These are phyloP conservation scores for Cajanus cajan DNA, from an alignment of 306 rosid genomes.

Conservation along the genomic window DNA sequence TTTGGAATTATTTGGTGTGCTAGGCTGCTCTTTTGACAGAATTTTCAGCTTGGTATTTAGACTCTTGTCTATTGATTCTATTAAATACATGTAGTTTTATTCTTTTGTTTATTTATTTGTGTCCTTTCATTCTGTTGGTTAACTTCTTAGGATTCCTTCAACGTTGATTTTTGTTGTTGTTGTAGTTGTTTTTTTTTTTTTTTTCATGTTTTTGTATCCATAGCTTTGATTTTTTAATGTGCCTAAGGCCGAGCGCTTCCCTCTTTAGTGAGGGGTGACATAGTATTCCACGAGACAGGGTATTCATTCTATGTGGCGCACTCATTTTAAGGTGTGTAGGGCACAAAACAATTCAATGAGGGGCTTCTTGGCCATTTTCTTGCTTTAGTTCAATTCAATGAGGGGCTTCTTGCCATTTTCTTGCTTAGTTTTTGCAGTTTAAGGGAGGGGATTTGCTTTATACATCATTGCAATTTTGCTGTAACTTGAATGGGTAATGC, in stretches of 20 bases:
- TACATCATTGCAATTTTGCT: not conserved
- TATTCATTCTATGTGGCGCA: constrained; percentile 36
- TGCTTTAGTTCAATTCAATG: constrained; percentile 2
- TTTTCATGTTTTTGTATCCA: not conserved
- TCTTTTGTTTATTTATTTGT: not conserved
- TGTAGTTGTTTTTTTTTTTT: not conserved
- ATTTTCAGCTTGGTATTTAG: too few species aligned
- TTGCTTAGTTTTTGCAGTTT: constrained; percentile 3
- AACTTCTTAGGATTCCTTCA: not conserved
- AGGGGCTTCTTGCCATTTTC: not conserved
- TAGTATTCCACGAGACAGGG: constrained; percentile 41
- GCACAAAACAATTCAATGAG: constrained; percentile 8
- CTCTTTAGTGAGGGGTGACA: constrained; percentile 43
- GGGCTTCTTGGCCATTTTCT: constrained; percentile 29
- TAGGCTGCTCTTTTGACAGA: too few species aligned
- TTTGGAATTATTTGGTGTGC: too few species aligned
- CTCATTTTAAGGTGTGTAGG: constrained; percentile 26
- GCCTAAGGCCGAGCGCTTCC: constrained; percentile 47
- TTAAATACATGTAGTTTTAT: too few species aligned
- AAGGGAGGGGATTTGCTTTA: constrained; percentile 26
- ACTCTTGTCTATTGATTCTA: too few species aligned
- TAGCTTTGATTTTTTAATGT: not conserved
- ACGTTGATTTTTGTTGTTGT: not conserved
- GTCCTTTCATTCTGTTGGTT: not conserved
- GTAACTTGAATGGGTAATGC: too few species aligned